Conservation (phyloP, 163 green algal genomes). For the Scenedesmus sp. region DNA sequence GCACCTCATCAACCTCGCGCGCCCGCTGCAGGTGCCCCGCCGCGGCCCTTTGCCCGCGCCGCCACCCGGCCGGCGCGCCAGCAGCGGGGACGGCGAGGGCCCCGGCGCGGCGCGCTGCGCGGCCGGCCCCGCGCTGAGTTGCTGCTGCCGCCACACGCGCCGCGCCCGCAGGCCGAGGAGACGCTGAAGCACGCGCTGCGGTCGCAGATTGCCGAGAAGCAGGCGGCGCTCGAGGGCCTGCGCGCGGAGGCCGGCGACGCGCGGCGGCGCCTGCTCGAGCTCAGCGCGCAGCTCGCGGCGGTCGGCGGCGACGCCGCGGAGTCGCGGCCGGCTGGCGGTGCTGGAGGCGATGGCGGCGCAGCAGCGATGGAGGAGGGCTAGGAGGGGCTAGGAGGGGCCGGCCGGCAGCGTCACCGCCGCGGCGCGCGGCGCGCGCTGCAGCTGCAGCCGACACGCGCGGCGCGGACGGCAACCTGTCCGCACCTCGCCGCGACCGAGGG, state of each 20-base stretch:
- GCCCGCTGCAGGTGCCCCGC: conserved; percentile 56
- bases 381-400: too few relatives aligned
- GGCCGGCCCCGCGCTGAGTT: too few relatives aligned
- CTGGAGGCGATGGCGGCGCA: conserved; percentile 8
- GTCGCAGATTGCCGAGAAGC: conserved; percentile 35
- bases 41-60: background rate
- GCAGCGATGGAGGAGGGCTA: conserved; percentile 37
- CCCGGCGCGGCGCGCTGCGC: too few relatives aligned
- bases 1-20: conserved; percentile 55
- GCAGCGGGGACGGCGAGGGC: too few relatives aligned
- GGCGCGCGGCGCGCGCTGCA: background rate
- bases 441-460: conserved; percentile 1
- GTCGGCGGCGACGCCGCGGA: conserved; percentile 33
- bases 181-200: conserved; percentile 24
- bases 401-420: too few relatives aligned
- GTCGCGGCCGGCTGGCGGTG: conserved; percentile 3
- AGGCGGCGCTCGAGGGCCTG: conserved; percentile 14
- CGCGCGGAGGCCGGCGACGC: background rate
- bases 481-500: too few relatives aligned
- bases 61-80: background rate
- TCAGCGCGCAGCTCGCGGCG: conserved; percentile 13
- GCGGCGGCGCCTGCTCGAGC: background rate
- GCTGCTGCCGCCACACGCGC: background rate
- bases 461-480: background rate
- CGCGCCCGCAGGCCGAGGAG: conserved; percentile 19